Base-by-base conservation (phyloP, 1,284 basidiomycete genomes). In the Tylopilus orsonianus region DNA sequence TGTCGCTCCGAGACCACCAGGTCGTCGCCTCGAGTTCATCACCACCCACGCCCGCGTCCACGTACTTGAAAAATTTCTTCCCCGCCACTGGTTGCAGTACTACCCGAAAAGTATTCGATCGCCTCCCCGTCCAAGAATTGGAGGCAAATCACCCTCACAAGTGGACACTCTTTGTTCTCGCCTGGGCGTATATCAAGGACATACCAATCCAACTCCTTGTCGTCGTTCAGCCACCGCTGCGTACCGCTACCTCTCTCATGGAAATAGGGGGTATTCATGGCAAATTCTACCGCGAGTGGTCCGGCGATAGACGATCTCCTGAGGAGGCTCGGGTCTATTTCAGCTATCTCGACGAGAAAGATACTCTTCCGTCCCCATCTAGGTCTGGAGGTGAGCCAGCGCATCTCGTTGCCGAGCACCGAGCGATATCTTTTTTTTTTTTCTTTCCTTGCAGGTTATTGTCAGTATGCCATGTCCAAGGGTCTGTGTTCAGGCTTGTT, bases 151-250 rank as follows among this genome's bases (percentile, higher is more conserved):
- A 64, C 19, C 59, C 61, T 3, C 49, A 62, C 45, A 83, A 94
- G 66, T 93, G 90, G 70, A 70, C 82, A 60, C 80, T 95, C 48
- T 86, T 89, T 10, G 56, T 86, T 35, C 83, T 85, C 13, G 91
- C 91, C 50, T 84, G 87, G 8, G 90, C 90, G 46, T 87, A 91
- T 16, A 85, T 92, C 43, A 82, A 95, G 63, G 90, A 91, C 22
- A 27, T 41, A 1, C 54, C 49, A 4, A 56, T 61, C 30, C 44
- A 44, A 7, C 52, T 60, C 13, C 45, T 56, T 5, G 47, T 45
- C 23, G 46, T 60, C 4, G 46, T 46, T 18, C 43, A 61, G 7
- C 59, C 59, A 16, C 41, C 42, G 3, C 29, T 50, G 38, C 44
- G 30, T 16, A 6, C 10, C 7, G 20, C 42, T 18, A 41, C 49